Conservation (phyloP, 1,284 basidiomycete genomes). For the Trametes versicolor region DNA sequence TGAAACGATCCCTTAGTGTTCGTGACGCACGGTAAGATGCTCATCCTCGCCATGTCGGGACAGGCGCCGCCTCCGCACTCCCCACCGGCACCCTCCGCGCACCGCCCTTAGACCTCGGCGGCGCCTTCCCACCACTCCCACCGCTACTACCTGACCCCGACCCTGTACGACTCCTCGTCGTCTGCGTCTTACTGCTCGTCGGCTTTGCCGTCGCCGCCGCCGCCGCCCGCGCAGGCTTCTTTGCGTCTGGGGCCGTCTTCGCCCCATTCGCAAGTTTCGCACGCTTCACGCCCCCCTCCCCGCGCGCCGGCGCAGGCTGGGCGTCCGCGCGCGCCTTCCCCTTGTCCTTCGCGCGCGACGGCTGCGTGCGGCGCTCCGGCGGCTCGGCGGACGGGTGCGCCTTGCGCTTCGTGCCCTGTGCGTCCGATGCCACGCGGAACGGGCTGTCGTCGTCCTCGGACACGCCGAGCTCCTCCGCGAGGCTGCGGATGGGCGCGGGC, state of each 20-base stretch:
- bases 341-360: slow-evolving; percentile 51
- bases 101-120: slow-evolving; percentile 46
- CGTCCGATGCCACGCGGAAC: slow-evolving; percentile 19
- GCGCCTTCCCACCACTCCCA: slow-evolving; percentile 20
- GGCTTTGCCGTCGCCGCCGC: slow-evolving; percentile 18
- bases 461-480: slow-evolving; percentile 43
- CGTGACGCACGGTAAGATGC: too few relatives aligned
- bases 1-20: too few relatives aligned
- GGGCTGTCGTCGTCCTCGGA: slow-evolving; percentile 42
- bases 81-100: slow-evolving; percentile 66
- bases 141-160: slow-evolving; percentile 1
- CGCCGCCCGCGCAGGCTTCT: slow-evolving; percentile 8
- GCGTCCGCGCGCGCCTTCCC: slow-evolving; percentile 40
- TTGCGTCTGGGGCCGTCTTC: slow-evolving; percentile 4
- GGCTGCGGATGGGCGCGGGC: slow-evolving; percentile 31
- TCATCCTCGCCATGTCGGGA: slow-evolving; percentile 47
- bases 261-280: slow-evolving; percentile 32
- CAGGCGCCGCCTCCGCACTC: slow-evolving; percentile 62
- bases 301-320: slow-evolving; percentile 27
- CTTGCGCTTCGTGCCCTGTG: slow-evolving; percentile 35
- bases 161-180: neutral
- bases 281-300: slow-evolving; percentile 42
- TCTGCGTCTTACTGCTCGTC: slow-evolving; percentile 12
- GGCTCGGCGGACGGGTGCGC: slow-evolving; percentile 23
- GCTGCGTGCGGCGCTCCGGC: slow-evolving; percentile 12